phyloP scores from a whole-genome alignment of 495 filamentous ascomycete genomes.

The Achaetomiella virescens region DNA sequence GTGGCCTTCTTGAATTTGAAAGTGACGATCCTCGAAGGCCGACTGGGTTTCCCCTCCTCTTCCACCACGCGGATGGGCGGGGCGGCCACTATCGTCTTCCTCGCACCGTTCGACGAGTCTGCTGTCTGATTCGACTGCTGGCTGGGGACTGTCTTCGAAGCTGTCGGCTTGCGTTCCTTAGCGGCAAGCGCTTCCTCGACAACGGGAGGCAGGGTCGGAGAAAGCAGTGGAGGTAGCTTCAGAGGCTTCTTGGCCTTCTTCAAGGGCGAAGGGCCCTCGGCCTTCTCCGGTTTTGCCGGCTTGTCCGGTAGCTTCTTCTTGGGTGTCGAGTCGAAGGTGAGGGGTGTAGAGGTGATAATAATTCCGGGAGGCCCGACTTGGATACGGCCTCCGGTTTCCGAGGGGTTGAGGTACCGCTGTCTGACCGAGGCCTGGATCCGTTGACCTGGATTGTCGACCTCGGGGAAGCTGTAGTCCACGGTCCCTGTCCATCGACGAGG shows the following conservation, averaged over 20 bases:
- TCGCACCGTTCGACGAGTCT: constrained; percentile 34
- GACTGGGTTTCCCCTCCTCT: constrained; percentile 24
- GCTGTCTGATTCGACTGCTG: constrained; percentile 25
- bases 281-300: constrained; percentile 23
- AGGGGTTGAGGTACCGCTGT: constrained; percentile 30
- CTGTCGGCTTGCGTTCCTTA: constrained; percentile 25
- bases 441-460: constrained; percentile 40
- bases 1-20: constrained; percentile 40
- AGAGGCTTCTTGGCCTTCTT: constrained; percentile 31
- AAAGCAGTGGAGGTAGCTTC: constrained; percentile 39
- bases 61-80: constrained; percentile 20
- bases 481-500: constrained; percentile 21
- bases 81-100: constrained; percentile 29
- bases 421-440: constrained; percentile 28
- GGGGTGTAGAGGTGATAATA: constrained; percentile 40
- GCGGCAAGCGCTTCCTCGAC: constrained; percentile 38
- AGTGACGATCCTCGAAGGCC: constrained; percentile 24
- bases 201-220: constrained; percentile 42
- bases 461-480: constrained; percentile 33
- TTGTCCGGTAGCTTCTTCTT: constrained; percentile 33
- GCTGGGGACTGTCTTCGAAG: constrained; percentile 29
- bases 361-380: constrained; percentile 29
- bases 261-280: constrained; percentile 15
- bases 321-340: constrained; percentile 24
- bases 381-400: constrained; percentile 29